Percentiles rank a stretch among this genome's conserved stretches.
Conservation (phyloP, 2,329 filamentous ascomycete genomes). For the Aspergillus sp. region DNA sequence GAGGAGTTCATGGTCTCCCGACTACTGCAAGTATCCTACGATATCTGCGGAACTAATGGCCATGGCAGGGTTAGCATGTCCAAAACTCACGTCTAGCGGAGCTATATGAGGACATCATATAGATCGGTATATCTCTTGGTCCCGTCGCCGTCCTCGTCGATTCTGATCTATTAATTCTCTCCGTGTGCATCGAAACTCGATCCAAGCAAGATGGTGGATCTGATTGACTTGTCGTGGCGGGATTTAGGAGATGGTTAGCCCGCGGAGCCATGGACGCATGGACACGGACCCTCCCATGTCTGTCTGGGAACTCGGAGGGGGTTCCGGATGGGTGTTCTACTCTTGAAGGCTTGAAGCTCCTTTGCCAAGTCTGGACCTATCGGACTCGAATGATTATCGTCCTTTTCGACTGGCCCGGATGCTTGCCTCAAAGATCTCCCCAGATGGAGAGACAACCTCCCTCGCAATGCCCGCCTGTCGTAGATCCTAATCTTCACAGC, state of each 20-base stretch:
- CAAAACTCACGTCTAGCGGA: neutral
- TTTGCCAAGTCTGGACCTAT: neutral
- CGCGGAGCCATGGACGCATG: neutral
- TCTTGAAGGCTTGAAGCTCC: neutral
- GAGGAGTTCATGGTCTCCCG: neutral
- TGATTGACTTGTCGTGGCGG: neutral
- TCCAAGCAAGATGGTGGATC: neutral
- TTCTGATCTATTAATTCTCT: neutral
- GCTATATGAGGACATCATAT: neutral
- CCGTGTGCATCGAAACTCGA: neutral
- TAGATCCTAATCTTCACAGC: neutral
- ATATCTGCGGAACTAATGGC: conserved; percentile 4
- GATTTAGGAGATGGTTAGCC: neutral
- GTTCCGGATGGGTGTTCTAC: neutral
- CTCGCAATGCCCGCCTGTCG: neutral
- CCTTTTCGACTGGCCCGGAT: neutral
- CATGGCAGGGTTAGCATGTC: neutral
- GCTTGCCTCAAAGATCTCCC: neutral
- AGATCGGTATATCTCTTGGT: neutral
- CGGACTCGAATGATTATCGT: neutral
- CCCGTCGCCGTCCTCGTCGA: neutral
- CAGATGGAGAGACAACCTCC: neutral
- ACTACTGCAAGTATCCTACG: conserved; percentile 1
- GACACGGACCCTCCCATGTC: neutral
- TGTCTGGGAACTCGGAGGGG: neutral